A percentile compares a stretch with the other conserved stretches of the same genome.
phyloP scores from a whole-genome alignment of 1,284 basidiomycete species.

The Gomphus bonarii region DNA sequence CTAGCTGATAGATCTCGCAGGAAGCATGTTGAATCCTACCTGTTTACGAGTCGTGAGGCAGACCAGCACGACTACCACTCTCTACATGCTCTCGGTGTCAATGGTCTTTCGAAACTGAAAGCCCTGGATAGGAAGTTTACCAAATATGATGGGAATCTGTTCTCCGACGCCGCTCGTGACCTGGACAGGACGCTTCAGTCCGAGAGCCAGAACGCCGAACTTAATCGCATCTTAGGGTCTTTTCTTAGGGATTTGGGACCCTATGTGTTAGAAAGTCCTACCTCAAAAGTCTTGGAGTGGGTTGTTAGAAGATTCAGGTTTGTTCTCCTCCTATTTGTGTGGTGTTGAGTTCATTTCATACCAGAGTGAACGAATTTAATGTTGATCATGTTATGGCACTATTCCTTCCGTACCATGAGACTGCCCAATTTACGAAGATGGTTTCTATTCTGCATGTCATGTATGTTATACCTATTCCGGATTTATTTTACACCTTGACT shows the following conservation, averaged over 20 bases:
- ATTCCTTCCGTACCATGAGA: slow-evolving; percentile 93
- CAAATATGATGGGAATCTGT: slow-evolving; percentile 68
- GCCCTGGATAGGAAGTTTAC: slow-evolving; percentile 53
- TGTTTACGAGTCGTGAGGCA: slow-evolving; percentile 79
- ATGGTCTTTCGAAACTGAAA: slow-evolving; percentile 73
- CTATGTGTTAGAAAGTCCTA: slow-evolving; percentile 73
- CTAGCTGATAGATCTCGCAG: slow-evolving; percentile 60
- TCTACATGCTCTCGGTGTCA: slow-evolving; percentile 73
- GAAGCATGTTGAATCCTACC: slow-evolving; percentile 60
- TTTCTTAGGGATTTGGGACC: slow-evolving; percentile 71
- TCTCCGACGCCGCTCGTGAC: slow-evolving; percentile 70
- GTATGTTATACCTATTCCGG: slow-evolving; percentile 28
- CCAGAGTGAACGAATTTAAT: slow-evolving; percentile 90
- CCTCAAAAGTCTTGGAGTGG: slow-evolving; percentile 92
- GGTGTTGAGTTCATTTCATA: background rate
- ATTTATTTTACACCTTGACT: background rate
- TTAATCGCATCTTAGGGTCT: slow-evolving; percentile 50
- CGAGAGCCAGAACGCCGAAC: slow-evolving; percentile 47
- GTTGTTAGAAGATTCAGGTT: slow-evolving; percentile 88
- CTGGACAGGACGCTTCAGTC: slow-evolving; percentile 79
- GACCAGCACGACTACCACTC: slow-evolving; percentile 80
- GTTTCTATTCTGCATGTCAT: slow-evolving; percentile 75
- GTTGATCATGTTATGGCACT: slow-evolving; percentile 68
- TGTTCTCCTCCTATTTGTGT: slow-evolving; percentile 17
- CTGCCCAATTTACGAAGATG: slow-evolving; percentile 92